Conservation (phyloP, 345 rosid genomes). For the Conringia planisiliqua region DNA sequence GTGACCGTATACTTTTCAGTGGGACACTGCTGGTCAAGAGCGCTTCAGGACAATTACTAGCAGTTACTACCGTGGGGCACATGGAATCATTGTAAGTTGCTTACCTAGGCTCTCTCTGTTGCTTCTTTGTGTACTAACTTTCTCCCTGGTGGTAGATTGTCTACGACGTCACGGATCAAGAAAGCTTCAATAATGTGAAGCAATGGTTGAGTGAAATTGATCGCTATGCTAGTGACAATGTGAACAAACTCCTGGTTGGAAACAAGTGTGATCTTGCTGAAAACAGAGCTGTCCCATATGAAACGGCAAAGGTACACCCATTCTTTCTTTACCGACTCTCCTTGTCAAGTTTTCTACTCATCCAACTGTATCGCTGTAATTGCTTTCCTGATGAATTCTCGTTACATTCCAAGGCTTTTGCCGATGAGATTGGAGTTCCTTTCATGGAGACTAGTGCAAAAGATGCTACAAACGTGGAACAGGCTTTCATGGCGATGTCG, state of each 20-base stretch:
- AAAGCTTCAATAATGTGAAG: slow-evolving; percentile 78
- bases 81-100: slow-evolving; percentile 77
- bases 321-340: background rate
- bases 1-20: slow-evolving; percentile 40
- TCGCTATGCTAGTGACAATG: slow-evolving; percentile 76
- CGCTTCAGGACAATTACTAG: slow-evolving; percentile 94
- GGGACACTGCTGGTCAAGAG: slow-evolving; percentile 99
- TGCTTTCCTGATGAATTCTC: background rate
- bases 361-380: background rate
- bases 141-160: slow-evolving; percentile 45
- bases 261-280: slow-evolving; percentile 74
- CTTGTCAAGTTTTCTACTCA: background rate
- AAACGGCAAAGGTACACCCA: slow-evolving; percentile 58
- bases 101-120: background rate
- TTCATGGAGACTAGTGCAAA: slow-evolving; percentile 89
- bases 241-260: slow-evolving; percentile 73
- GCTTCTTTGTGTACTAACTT: background rate
- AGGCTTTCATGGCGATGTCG: slow-evolving; percentile 84
- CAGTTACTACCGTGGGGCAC: slow-evolving; percentile 97
- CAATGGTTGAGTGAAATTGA: slow-evolving; percentile 81
- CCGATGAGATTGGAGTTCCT: slow-evolving; percentile 73
- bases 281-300: slow-evolving; percentile 67
- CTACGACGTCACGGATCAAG: slow-evolving; percentile 77
- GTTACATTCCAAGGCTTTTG: slow-evolving; percentile 49
- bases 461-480: slow-evolving; percentile 64